These are phyloP conservation scores for Xanthoconium separans DNA, from an alignment of 1,284 basidiomycete species.

Conservation along the genomic window DNA sequence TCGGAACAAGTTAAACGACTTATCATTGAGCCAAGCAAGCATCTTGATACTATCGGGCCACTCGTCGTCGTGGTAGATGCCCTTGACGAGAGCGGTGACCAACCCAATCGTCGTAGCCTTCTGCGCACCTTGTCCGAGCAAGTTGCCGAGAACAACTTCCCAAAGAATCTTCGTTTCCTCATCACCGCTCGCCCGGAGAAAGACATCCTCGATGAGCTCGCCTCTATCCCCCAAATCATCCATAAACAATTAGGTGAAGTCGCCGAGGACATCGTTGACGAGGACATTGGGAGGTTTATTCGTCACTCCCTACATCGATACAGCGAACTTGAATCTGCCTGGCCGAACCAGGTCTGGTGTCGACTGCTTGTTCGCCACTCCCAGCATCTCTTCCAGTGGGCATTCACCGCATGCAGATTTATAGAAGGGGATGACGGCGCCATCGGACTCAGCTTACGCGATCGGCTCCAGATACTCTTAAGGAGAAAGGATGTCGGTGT, in stretches of 20 bases:
- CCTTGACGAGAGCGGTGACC: slow-evolving; percentile 26
- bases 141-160: slow-evolving; percentile 9
- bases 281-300: slow-evolving; percentile 19
- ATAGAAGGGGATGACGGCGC: slow-evolving; percentile 18
- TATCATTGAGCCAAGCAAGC: slow-evolving; percentile 15
- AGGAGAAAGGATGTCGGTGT: not conserved
- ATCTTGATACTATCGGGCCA: slow-evolving; percentile 17
- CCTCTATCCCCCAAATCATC: slow-evolving; percentile 1
- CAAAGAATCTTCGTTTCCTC: slow-evolving; percentile 20
- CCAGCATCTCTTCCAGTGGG: slow-evolving; percentile 24
- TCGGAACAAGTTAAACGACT: slow-evolving; percentile 18
- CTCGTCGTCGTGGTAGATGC: slow-evolving; percentile 21
- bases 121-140: slow-evolving; percentile 10
- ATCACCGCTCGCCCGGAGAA: slow-evolving; percentile 20
- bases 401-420: slow-evolving; percentile 25
- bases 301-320: slow-evolving; percentile 11
- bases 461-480: slow-evolving; percentile 15
- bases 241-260: slow-evolving; percentile 19
- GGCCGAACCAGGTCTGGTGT: slow-evolving; percentile 21
- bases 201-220: slow-evolving; percentile 18
- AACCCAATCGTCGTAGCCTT: slow-evolving; percentile 9
- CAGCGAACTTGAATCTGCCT: slow-evolving; percentile 13
- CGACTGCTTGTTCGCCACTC: slow-evolving; percentile 16
- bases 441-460: slow-evolving; percentile 8
- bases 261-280: slow-evolving; percentile 10